Percentiles rank a stretch among this genome's conserved stretches.
Conservation (phyloP, 2,329 filamentous ascomycete species). For the Cercospora nicotianae region DNA sequence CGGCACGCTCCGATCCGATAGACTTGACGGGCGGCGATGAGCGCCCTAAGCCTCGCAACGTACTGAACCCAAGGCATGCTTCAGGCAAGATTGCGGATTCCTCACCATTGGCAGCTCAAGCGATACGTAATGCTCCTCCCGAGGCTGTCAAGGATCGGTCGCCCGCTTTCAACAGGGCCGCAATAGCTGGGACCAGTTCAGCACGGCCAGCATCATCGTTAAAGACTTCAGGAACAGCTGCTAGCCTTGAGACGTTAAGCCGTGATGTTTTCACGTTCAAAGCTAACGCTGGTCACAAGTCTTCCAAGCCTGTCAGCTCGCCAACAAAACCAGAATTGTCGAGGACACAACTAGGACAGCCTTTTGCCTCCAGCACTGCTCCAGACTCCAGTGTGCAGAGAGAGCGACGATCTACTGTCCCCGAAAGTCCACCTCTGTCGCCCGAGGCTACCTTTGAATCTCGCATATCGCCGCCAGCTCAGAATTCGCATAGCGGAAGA, state of each 20-base stretch:
- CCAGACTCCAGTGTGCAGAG: not conserved
- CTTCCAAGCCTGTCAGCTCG: not conserved
- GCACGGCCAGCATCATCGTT: not conserved
- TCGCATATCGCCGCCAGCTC: not conserved
- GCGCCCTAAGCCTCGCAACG: not conserved
- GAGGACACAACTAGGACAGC: not conserved
- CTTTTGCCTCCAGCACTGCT: not conserved
- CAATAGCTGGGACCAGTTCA: not conserved
- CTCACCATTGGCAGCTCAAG: not conserved
- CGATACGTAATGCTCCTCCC: not conserved
- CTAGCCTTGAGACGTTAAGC: not conserved
- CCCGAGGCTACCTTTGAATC: not conserved
- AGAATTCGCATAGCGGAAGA: not conserved
- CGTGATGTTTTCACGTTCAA: not conserved
- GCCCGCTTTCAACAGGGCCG: not conserved
- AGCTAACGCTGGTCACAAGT: not conserved
- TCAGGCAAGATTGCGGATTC: not conserved
- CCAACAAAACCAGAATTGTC: not conserved
- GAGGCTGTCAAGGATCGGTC: not conserved
- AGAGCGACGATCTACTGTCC: constrained; percentile 6
- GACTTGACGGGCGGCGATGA: not conserved
- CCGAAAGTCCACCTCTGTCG: constrained; percentile 11
- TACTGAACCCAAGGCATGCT: not conserved
- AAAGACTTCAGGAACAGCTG: not conserved
- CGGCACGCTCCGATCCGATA: not conserved